Conservation (phyloP, 1,284 basidiomycete genomes). For the Ustilago hordei region DNA sequence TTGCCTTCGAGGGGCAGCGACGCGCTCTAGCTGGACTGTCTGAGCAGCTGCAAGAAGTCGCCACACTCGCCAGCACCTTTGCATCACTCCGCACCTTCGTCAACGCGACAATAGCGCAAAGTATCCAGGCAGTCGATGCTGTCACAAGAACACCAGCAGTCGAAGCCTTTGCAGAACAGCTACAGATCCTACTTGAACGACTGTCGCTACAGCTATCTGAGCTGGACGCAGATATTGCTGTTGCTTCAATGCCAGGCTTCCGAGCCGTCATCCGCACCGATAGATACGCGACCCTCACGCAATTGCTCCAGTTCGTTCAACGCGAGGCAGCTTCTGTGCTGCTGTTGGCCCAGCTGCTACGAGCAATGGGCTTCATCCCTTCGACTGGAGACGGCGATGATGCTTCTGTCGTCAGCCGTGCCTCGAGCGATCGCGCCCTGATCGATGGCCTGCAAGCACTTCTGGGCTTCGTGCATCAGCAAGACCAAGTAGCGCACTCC, state of each 20-base stretch:
- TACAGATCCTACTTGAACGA: conserved; percentile 35
- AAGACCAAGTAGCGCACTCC: conserved; percentile 15
- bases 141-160: conserved; percentile 35
- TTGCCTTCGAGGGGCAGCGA: neutral
- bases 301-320: conserved; percentile 23
- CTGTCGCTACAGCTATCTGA: conserved; percentile 18
- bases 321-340: conserved; percentile 26
- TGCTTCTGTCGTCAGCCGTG: neutral
- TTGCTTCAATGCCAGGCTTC: conserved; percentile 10
- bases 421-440: conserved; percentile 36
- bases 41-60: conserved; percentile 23
- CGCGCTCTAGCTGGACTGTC: conserved; percentile 3
- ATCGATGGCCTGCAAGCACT: conserved; percentile 47
- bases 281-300: conserved; percentile 31
- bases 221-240: conserved; percentile 34
- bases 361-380: conserved; percentile 24
- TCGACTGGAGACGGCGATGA: neutral
- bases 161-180: conserved; percentile 45
- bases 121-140: conserved; percentile 31
- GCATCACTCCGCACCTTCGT: conserved; percentile 23
- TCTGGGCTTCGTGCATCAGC: conserved; percentile 39
- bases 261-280: conserved; percentile 11
- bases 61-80: conserved; percentile 16
- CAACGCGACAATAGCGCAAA: conserved; percentile 14
- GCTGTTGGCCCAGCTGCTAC: conserved; percentile 25